Percentiles rank a stretch among this genome's conserved stretches.
Conservation (phyloP, 1,284 basidiomycete genomes). For the Earliella scabrosa region DNA sequence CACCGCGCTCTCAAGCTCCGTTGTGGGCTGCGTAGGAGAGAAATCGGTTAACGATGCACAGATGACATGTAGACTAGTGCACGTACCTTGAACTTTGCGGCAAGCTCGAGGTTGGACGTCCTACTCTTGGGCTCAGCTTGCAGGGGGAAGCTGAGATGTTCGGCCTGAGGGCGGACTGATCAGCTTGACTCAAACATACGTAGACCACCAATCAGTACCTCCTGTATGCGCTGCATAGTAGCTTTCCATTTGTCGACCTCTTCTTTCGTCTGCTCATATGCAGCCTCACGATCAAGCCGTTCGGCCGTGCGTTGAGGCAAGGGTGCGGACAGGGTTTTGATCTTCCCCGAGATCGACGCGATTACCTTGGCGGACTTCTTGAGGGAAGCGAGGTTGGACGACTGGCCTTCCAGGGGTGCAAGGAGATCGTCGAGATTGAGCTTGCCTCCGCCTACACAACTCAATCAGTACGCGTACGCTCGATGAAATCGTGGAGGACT, state of each 20-base stretch:
- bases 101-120: slow-evolving; percentile 78
- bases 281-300: slow-evolving; percentile 90
- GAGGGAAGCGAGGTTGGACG: slow-evolving; percentile 63
- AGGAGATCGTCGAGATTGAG: slow-evolving; percentile 79
- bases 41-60: too few relatives aligned
- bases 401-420: slow-evolving; percentile 61
- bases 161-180: slow-evolving; percentile 69
- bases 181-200: neutral
- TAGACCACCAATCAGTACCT: slow-evolving; percentile 48
- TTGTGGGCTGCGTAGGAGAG: slow-evolving; percentile 58
- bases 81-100: slow-evolving; percentile 86
- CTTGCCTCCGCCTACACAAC: slow-evolving; percentile 50
- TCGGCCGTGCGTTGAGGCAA: slow-evolving; percentile 89
- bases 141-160: slow-evolving; percentile 91
- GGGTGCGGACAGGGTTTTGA: slow-evolving; percentile 80
- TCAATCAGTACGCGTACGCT: neutral
- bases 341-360: slow-evolving; percentile 50
- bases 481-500: neutral
- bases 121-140: slow-evolving; percentile 66
- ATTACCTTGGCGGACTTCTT: slow-evolving; percentile 72
- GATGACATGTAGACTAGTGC: too few relatives aligned
- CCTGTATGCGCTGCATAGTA: slow-evolving; percentile 87
- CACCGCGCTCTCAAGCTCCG: slow-evolving; percentile 79
- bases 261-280: slow-evolving; percentile 90
- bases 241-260: slow-evolving; percentile 95